Evolutionary conservation across 2,329 filamentous ascomycete genomes (phyloP).

Genomic region (Xylariales sp.): DNA sequence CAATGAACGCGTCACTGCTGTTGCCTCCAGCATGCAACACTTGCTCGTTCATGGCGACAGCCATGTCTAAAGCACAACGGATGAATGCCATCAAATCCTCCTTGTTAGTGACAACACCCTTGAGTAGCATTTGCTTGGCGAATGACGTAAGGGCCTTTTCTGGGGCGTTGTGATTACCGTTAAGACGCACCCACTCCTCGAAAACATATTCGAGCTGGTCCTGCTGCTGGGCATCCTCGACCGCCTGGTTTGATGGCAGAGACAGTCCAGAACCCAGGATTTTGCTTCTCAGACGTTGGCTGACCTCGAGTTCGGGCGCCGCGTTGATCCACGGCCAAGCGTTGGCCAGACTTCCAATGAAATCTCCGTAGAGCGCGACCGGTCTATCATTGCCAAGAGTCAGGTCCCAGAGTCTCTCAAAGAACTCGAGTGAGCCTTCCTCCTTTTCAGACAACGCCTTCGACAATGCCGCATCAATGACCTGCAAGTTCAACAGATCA

Average conservation of each 20-base stretch:
- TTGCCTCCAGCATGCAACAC: constrained; percentile 58
- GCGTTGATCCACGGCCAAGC: constrained; percentile 78
- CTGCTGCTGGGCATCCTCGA: constrained; percentile 55
- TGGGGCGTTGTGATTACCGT: constrained; percentile 69
- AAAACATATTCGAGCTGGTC: constrained; percentile 94
- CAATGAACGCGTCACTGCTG: constrained; percentile 49
- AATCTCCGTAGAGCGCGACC: constrained; percentile 76
- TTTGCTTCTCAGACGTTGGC: constrained; percentile 67
- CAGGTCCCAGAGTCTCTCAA: constrained; percentile 75
- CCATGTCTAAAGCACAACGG: constrained; percentile 74
- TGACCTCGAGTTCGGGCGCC: constrained; percentile 59
- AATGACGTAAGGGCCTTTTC: constrained; percentile 72
- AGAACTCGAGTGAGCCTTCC: constrained; percentile 67
- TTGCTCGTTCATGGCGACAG: constrained; percentile 73
- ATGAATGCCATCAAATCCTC: constrained; percentile 79
- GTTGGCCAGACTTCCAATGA: constrained; percentile 74
- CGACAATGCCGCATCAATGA: constrained; percentile 67
- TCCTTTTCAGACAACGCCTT: constrained; percentile 69
- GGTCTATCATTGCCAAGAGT: constrained; percentile 75
- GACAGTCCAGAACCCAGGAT: constrained; percentile 38
- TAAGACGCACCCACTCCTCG: constrained; percentile 87
- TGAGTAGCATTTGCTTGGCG: constrained; percentile 75
- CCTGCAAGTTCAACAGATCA: constrained; percentile 58
- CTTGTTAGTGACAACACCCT: constrained; percentile 65
- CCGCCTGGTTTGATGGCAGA: constrained; percentile 36